Percentiles rank a stretch among this genome's conserved stretches.
Evolutionary conservation across 352 stramenopile genomes (phyloP).

Genomic region (Globisporangium spiculum): DNA sequence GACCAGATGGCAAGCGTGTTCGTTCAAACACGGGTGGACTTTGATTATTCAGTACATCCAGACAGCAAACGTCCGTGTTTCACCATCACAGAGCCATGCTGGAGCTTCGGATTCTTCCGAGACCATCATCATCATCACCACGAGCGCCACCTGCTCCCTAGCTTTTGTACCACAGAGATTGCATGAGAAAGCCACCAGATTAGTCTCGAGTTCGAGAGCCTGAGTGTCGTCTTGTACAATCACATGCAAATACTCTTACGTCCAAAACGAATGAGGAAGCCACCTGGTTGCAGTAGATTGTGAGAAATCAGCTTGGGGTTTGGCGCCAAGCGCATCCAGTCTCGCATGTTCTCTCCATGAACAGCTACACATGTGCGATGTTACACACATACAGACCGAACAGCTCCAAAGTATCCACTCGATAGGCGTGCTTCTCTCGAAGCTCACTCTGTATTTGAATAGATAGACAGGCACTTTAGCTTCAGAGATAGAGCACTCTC

Average conservation of each 20-base stretch:
- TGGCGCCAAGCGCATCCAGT: background rate
- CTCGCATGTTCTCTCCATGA: background rate
- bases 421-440: background rate
- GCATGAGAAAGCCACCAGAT: background rate
- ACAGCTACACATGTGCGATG: background rate
- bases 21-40: background rate
- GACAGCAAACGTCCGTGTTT: too few species aligned
- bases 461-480: too few species aligned
- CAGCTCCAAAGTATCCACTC: background rate
- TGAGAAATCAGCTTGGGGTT: background rate
- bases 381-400: background rate
- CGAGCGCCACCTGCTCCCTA: background rate
- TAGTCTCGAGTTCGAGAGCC: too few species aligned
- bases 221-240: too few species aligned
- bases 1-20: background rate
- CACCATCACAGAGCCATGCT: background rate
- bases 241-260: background rate
- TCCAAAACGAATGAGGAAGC: background rate
- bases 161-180: background rate
- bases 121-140: background rate
- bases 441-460: background rate
- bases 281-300: background rate
- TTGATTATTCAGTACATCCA: background rate
- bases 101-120: background rate
- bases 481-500: background rate